phyloP scores from a whole-genome alignment of 768 basidiomycete species.

The Pisolithus sp. region DNA sequence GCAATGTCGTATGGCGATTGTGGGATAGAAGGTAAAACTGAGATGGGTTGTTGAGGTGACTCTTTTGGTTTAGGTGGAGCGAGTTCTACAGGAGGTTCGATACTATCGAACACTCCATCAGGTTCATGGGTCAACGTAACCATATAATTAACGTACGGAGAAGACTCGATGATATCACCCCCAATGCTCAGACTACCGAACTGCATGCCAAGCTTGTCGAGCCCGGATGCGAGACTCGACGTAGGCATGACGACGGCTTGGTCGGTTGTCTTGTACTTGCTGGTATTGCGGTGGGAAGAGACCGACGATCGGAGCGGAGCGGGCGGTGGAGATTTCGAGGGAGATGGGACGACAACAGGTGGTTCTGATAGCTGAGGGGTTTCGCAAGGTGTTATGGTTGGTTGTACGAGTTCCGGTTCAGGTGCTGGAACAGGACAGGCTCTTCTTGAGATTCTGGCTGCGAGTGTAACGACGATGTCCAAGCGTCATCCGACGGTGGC shows the following conservation, averaged over 20 bases:
- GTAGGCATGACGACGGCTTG: constrained; percentile 80
- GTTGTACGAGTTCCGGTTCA: constrained; percentile 27
- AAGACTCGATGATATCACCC: constrained; percentile 55
- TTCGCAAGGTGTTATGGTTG: constrained; percentile 17
- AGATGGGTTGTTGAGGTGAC: constrained; percentile 35
- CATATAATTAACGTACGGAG: constrained; percentile 37
- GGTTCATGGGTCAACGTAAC: background rate
- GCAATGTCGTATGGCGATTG: constrained; percentile 25
- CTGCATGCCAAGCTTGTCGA: constrained; percentile 85
- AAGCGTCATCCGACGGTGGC: constrained; percentile 24
- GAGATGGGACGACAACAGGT: constrained; percentile 26
- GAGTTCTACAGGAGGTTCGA: constrained; percentile 18
- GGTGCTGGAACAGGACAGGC: constrained; percentile 14
- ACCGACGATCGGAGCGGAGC: constrained; percentile 48
- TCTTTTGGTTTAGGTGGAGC: constrained; percentile 13
- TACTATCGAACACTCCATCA: constrained; percentile 17
- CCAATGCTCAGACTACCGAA: constrained; percentile 79
- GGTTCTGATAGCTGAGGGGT: constrained; percentile 18
- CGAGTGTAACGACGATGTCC: constrained; percentile 28
- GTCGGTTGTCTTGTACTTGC: constrained; percentile 66
- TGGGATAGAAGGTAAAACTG: constrained; percentile 19
- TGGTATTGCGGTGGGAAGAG: constrained; percentile 48
- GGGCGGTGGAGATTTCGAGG: constrained; percentile 38
- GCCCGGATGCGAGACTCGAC: constrained; percentile 46
- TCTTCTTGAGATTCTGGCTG: constrained; percentile 29